Base-by-base conservation (phyloP, 2,329 filamentous ascomycete species). In the Drechslera avenae region DNA sequence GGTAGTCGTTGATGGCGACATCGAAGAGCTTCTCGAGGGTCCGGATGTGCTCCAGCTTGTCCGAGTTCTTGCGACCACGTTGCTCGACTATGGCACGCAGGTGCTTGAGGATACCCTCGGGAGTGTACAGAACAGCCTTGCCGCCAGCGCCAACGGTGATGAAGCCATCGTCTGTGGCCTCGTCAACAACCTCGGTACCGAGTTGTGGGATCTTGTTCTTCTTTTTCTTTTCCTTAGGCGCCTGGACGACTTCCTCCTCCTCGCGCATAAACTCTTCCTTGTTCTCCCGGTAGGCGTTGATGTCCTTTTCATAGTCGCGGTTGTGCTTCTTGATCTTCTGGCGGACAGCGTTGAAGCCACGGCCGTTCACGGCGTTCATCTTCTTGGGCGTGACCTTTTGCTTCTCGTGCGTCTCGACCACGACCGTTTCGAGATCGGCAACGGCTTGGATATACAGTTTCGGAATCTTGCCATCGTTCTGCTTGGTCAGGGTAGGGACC, bases 281-380 rank as follows among this genome's bases (percentile, higher is more conserved):
- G 75, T 96, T 86, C 58, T 85, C 87, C 63, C 89, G 84, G 80
- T 93, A 99, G 59, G 87, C 84, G 64, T 96, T 91, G 67, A 99
- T 88, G 71, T 96, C 90, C 56, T 83, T 81, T 70, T 90, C 85
- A 78, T 93, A 93, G 60, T 97, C 93, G 79, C 96, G 95, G 83
- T 93, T 96, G 79, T 93, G 93, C 85, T 97, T 97, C 85, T 93
- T 92, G 81, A 99, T 91, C 79, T 92, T 92, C 77, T 99, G 94
- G 80, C 97, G 96, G 71, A 97, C 90, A 57, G 92, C 91, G 75
- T 97, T 99, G 69, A 99, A 84, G 69, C 92, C 91, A 78, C 91
- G 90, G 61, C 91, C 89, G 73, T 93, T 95, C 71, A 88, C 94
- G 56, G 92, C 91, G 79, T 96, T 99, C 92, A 97, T 96, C 84